These are phyloP conservation scores for Paramyrothecium sp. DNA, from an alignment of 2,329 filamentous ascomycete genomes.

Conservation along the genomic window DNA sequence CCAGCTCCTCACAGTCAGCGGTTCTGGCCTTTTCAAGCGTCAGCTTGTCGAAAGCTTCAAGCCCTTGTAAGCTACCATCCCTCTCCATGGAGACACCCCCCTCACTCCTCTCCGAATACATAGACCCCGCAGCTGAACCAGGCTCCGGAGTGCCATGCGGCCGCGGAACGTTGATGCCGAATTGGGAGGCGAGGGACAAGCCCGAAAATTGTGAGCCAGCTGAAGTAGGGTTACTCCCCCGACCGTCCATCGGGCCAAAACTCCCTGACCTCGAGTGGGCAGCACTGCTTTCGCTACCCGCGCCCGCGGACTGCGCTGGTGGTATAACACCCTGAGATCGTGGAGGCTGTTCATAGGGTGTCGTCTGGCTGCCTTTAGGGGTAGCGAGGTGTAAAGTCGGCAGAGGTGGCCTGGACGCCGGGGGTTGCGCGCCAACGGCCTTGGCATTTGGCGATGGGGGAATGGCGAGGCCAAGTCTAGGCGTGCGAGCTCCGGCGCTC, in stretches of 20 bases:
- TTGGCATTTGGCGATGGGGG: constrained; percentile 82
- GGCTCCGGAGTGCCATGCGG: constrained; percentile 75
- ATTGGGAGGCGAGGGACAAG: constrained; percentile 74
- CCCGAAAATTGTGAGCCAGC: constrained; percentile 86
- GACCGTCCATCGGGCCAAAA: constrained; percentile 74
- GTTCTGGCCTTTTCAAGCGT: constrained; percentile 79
- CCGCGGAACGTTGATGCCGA: constrained; percentile 64
- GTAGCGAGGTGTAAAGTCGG: constrained; percentile 85
- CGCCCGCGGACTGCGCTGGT: constrained; percentile 66
- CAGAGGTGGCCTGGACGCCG: constrained; percentile 50
- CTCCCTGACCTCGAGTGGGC: constrained; percentile 81
- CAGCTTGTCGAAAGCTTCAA: constrained; percentile 77
- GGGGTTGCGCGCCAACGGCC: constrained; percentile 59
- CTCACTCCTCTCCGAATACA: constrained; percentile 79
- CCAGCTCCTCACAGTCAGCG: constrained; percentile 88
- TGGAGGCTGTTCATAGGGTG: constrained; percentile 65
- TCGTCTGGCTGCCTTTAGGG: constrained; percentile 76
- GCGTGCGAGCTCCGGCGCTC: constrained; percentile 62
- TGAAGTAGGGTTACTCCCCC: constrained; percentile 77
- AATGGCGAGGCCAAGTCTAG: constrained; percentile 84
- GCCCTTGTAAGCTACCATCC: constrained; percentile 74
- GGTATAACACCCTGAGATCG: constrained; percentile 50
- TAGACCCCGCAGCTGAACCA: constrained; percentile 80
- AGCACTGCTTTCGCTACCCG: constrained; percentile 75
- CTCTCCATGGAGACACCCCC: constrained; percentile 76